A percentile compares a stretch with the other conserved stretches of the same genome.
Conservation (phyloP, 345 rosid species). For the Odontarrhena argentea region DNA sequence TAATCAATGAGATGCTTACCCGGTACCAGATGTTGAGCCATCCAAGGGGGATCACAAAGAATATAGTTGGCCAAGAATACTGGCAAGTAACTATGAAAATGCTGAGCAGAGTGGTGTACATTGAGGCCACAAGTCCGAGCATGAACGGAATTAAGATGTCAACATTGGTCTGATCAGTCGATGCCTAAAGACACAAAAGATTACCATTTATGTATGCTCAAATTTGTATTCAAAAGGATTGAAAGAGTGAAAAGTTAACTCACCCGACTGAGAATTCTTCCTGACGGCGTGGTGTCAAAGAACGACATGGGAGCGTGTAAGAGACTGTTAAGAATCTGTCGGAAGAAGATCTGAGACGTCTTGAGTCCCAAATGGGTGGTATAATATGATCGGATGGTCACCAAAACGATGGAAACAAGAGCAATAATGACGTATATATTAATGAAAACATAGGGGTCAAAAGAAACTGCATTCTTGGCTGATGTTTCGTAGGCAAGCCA, state of each 20-base stretch:
- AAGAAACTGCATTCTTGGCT: conserved; percentile 49
- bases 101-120: conserved; percentile 74
- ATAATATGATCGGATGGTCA: conserved; percentile 54
- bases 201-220: conserved; percentile 1
- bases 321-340: conserved; percentile 75
- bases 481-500: conserved; percentile 95
- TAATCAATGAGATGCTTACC: conserved; percentile 51
- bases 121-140: conserved; percentile 53
- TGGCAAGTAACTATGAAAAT: conserved; percentile 88
- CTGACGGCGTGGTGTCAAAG: conserved; percentile 96
- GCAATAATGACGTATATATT: conserved; percentile 64
- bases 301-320: conserved; percentile 98
- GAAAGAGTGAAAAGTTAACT: conserved; percentile 26
- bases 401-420: conserved; percentile 54
- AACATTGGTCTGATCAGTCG: conserved; percentile 78
- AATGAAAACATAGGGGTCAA: conserved; percentile 62
- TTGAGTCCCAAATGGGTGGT: conserved; percentile 70
- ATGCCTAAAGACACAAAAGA: conserved; percentile 53
- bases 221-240: background rate
- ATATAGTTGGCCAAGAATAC: conserved; percentile 87
- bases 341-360: conserved; percentile 77
- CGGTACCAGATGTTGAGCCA: conserved; percentile 90
- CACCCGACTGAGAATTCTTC: conserved; percentile 92
- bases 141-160: conserved; percentile 78
- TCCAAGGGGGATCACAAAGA: conserved; percentile 81